phyloP scores from a whole-genome alignment of 1,139 yeast species.

The Suhomyces coccinellae region DNA sequence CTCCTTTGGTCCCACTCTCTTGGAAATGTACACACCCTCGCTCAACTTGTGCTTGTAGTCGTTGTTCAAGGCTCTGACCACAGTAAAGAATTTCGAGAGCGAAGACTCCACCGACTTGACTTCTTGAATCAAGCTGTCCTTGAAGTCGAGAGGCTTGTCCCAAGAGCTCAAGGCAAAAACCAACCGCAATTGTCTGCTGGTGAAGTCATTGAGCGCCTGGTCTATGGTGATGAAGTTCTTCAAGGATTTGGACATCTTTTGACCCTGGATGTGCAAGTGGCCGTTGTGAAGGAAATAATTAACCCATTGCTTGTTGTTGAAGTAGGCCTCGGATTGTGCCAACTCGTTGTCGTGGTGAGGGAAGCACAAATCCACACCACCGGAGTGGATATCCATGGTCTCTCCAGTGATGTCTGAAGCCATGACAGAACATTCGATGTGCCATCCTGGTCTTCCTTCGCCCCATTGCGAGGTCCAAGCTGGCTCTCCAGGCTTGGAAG shows the following conservation, averaged over 20 bases:
- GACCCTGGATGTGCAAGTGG: constrained; percentile 96
- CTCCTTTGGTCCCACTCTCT: constrained; percentile 55
- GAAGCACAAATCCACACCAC: constrained; percentile 95
- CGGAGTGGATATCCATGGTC: constrained; percentile 90
- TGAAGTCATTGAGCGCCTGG: constrained; percentile 72
- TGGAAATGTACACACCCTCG: constrained; percentile 51
- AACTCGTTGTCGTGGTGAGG: constrained; percentile 99
- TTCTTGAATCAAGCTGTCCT: constrained; percentile 73
- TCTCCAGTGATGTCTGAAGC: constrained; percentile 86
- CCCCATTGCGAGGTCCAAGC: constrained; percentile 97
- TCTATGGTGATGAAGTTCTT: constrained; percentile 94
- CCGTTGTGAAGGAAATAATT: constrained; percentile 96
- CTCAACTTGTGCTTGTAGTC: constrained; percentile 57
- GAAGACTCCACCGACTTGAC: constrained; percentile 75
- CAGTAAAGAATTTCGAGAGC: constrained; percentile 78
- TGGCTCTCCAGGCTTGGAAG: constrained; percentile 97
- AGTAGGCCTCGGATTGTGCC: constrained; percentile 96
- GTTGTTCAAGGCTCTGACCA: constrained; percentile 70
- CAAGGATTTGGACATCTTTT: constrained; percentile 93
- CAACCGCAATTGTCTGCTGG: constrained; percentile 81
- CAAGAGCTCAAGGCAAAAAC: constrained; percentile 90
- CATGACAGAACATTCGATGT: constrained; percentile 98
- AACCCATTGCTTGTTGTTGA: constrained; percentile 90
- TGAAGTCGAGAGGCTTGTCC: constrained; percentile 92
- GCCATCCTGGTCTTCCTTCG: constrained; percentile 99